These are phyloP conservation scores for Groenewaldozyma tartarivorans DNA, from an alignment of 805 yeast genomes.

Conservation along the genomic window DNA sequence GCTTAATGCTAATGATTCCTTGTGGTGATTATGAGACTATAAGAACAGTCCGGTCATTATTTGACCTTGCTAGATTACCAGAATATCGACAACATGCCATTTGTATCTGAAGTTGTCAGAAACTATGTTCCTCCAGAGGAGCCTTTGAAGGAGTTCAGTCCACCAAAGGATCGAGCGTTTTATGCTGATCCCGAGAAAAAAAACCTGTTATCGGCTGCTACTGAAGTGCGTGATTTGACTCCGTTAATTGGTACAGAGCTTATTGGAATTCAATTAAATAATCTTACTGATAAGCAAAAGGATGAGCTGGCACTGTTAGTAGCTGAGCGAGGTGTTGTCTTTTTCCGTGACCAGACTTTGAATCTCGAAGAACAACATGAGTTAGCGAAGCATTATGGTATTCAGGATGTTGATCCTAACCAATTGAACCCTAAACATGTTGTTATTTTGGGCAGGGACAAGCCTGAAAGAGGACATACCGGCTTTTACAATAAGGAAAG, in stretches of 20 bases:
- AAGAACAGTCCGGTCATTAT: no score
- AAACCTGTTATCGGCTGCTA: slow-evolving; percentile 6
- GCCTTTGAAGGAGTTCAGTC: slow-evolving; percentile 7
- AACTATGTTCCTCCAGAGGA: slow-evolving; percentile 8
- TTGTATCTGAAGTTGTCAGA: slow-evolving; percentile 3
- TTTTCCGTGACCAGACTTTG: slow-evolving; percentile 38
- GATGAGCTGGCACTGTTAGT: slow-evolving; percentile 43
- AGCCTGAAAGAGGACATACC: slow-evolving; percentile 8
- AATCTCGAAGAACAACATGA: slow-evolving; percentile 21
- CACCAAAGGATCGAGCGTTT: slow-evolving; percentile 7
- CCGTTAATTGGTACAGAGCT: slow-evolving; percentile 69
- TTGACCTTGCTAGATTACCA: no score
- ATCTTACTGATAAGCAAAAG: slow-evolving; percentile 42
- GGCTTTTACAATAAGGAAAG: slow-evolving; percentile 18
- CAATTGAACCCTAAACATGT: slow-evolving; percentile 46
- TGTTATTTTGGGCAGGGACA: slow-evolving; percentile 41
- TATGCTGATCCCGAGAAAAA: slow-evolving; percentile 8
- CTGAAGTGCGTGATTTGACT: slow-evolving; percentile 28
- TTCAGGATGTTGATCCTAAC: slow-evolving; percentile 20
- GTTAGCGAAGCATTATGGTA: slow-evolving; percentile 19
- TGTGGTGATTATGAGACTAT: no score
- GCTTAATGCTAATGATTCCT: no score
- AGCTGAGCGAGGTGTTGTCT: slow-evolving; percentile 42
- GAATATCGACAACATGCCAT: no score
- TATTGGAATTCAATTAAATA: slow-evolving; percentile 45